Percentiles rank a stretch among this genome's conserved stretches.
Conservation (phyloP, 441 rosid genomes). For the Manihot esculenta region DNA sequence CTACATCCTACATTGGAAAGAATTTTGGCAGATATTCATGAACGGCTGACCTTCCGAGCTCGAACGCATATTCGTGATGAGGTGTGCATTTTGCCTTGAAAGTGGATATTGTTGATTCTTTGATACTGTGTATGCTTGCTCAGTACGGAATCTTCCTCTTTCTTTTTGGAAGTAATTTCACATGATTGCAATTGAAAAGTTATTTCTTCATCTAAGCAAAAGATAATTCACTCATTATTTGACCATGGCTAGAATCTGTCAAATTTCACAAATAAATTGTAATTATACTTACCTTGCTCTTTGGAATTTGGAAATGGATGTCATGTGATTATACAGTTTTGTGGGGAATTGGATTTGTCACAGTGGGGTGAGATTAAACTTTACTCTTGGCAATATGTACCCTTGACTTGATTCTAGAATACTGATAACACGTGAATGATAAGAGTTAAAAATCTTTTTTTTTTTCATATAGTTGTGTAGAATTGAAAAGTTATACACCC, state of each 20-base stretch:
- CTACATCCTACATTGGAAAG: conserved; percentile 84
- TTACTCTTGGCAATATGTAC: too few relatives aligned
- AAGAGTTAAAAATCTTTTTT: not conserved
- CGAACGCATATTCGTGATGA: conserved; percentile 94
- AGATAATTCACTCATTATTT: conserved; percentile 8
- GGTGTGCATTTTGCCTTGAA: conserved; percentile 39
- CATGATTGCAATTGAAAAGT: conserved; percentile 7
- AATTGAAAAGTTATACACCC: not conserved
- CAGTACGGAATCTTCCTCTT: not conserved
- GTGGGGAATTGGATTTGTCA: not conserved
- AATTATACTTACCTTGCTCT: not conserved
- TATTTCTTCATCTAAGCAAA: conserved; percentile 4
- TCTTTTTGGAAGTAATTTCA: not conserved
- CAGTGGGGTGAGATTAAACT: not conserved
- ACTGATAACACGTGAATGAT: not conserved
- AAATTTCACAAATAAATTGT: not conserved
- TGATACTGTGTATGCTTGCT: not conserved
- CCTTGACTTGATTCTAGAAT: too few relatives aligned
- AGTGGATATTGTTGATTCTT: conserved; percentile 11
- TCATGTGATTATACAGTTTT: not conserved
- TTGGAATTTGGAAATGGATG: conserved; percentile 3
- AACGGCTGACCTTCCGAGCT: conserved; percentile 93
- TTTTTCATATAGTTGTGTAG: not conserved
- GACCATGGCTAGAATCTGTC: not conserved
- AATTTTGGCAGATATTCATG: conserved; percentile 89